These are phyloP conservation scores for Myriosclerotinia curreyana DNA, from an alignment of 2,329 filamentous ascomycete genomes.

Conservation along the genomic window DNA sequence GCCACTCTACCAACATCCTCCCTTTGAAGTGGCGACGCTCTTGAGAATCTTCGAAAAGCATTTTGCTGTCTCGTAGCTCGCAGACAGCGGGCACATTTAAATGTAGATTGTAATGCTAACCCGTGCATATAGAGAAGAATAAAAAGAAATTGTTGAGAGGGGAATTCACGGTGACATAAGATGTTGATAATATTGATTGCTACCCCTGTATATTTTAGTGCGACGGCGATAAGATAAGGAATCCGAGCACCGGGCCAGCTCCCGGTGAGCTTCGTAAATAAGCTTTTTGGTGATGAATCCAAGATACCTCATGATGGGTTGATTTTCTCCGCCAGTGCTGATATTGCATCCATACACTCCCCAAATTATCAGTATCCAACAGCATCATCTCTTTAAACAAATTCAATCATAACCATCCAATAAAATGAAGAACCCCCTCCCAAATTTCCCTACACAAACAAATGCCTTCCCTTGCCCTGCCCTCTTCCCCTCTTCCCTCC, in stretches of 20 bases:
- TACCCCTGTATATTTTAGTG: conserved; percentile 9
- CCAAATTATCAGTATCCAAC: not conserved
- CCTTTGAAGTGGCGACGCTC: conserved; percentile 31
- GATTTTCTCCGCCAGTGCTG: not conserved
- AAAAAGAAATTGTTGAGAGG: not conserved
- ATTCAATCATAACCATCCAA: not conserved
- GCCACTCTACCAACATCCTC: conserved; percentile 24
- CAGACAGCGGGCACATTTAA: conserved; percentile 35
- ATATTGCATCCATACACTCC: not conserved
- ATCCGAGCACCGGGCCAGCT: not conserved
- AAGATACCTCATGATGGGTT: too few relatives aligned
- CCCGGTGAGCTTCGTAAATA: not conserved
- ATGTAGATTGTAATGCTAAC: conserved; percentile 27
- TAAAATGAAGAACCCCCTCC: too few relatives aligned
- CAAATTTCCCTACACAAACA: too few relatives aligned
- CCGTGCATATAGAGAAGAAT: conserved; percentile 35
- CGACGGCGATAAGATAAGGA: conserved; percentile 17
- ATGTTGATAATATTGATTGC: not conserved
- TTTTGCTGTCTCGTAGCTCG: conserved; percentile 31
- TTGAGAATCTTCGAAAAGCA: conserved; percentile 31
- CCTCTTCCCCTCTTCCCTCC: too few relatives aligned
- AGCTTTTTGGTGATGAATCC: too few relatives aligned
- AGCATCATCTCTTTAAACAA: not conserved
- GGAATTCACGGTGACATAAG: not conserved
- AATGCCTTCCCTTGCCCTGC: too few relatives aligned